Evolutionary conservation across 1,139 yeast species (phyloP), one percentile per base, ranked within the genome.

Genomic region (Blastobotrys indianensis): DNA sequence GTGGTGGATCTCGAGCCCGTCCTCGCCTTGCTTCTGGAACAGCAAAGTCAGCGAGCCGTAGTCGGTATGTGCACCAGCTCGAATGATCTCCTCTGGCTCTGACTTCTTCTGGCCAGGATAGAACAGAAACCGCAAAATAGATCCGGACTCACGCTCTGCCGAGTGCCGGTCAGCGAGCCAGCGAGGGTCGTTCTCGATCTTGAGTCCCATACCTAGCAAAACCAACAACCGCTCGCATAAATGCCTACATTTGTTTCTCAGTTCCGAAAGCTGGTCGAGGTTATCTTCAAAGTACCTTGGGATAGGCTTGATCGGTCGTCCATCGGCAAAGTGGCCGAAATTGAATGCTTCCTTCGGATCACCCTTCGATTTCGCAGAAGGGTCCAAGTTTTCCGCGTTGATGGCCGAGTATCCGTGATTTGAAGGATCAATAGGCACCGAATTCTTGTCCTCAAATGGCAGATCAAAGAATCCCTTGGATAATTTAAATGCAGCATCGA

Each of bases 51-150:
- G 62, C 0, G 85, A 73, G 0, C 94, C 94, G 59, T 82, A 85
- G 60, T 85, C 94, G 0, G 94, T 84, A 56, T 85, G 94, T 1
- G 94, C 94, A 29, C 94, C 94, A 2, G 94, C 94, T 44, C 94
- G 70, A 40, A 82, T 75, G n/a, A 68, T 72, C 16, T 74, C 72
- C 49, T 76, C 77, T 0, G 83, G 77, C 46, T 70, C 74, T 34
- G 73, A 58, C 32, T 71, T 64, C 42, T 73, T 69, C 45, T 74
- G 78, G 9, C 83, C 75, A 0, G 90, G 90, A 58, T 85, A 85
- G 60, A 80, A 85, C 42, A 85, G 68, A 54, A 85, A 70, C 54
- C 94, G 69, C 57, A 85, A 72, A 0, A 85, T 77, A 4, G 87
- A 69, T 9, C 85, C 85, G 15, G 82, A 75, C 13, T 63, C 61